phyloP scores from a whole-genome alignment of 2,329 filamentous ascomycete species.

The Diaporthe humulicola region DNA sequence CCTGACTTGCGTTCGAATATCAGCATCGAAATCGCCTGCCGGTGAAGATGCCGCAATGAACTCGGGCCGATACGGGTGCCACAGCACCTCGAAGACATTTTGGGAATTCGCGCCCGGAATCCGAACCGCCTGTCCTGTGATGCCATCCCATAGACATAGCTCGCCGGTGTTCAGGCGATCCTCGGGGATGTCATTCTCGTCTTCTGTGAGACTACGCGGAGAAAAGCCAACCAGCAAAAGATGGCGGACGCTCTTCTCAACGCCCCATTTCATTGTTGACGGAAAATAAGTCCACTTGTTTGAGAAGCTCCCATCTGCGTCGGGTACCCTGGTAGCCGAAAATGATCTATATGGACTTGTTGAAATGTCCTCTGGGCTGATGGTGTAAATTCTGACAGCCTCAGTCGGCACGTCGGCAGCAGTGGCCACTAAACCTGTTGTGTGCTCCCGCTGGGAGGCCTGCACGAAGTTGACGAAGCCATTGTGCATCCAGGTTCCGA shows the following conservation, averaged over 20 bases:
- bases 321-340: slow-evolving; percentile 55
- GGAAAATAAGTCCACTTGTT: slow-evolving; percentile 74
- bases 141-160: slow-evolving; percentile 70
- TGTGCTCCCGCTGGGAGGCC: slow-evolving; percentile 59
- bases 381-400: slow-evolving; percentile 70
- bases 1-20: slow-evolving; percentile 68
- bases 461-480: slow-evolving; percentile 75
- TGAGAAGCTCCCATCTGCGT: slow-evolving; percentile 48
- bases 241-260: slow-evolving; percentile 57
- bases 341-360: slow-evolving; percentile 54
- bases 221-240: slow-evolving; percentile 74
- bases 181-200: slow-evolving; percentile 71
- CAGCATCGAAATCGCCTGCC: slow-evolving; percentile 57
- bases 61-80: slow-evolving; percentile 68
- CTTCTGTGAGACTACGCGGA: slow-evolving; percentile 64
- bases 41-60: slow-evolving; percentile 73
- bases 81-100: slow-evolving; percentile 75
- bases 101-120: slow-evolving; percentile 66
- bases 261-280: slow-evolving; percentile 74
- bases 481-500: slow-evolving; percentile 67
- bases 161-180: slow-evolving; percentile 71
- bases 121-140: slow-evolving; percentile 56
- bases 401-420: slow-evolving; percentile 67
- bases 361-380: slow-evolving; percentile 54
- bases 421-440: slow-evolving; percentile 66